Base-by-base conservation (phyloP, 768 basidiomycete genomes). In the Auriscalpium orientale region DNA sequence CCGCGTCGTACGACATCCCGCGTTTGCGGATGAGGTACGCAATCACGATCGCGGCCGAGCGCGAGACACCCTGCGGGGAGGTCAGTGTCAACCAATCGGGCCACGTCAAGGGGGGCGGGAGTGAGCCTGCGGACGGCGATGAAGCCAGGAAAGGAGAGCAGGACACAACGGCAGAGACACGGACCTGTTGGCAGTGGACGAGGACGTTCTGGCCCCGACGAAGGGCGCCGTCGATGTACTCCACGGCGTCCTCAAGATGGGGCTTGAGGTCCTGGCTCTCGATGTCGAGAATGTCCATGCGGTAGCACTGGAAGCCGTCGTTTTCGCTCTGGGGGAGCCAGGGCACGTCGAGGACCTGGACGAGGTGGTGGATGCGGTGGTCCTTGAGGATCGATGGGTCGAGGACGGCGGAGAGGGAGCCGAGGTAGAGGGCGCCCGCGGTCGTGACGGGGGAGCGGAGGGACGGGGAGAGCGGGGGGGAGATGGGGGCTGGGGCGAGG, bases 111-210 rank as follows among this genome's bases (percentile, higher is more conserved):
- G 45, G 51, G 53, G 50, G 53, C 28, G 28, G 28, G 28, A 28
- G 28, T 28, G 28, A 28, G 56, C 57, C 58, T 46, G 36, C 33
- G 38, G 51, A 37, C 22, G 38, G 57, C 56, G 46, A 59, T 38
- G 52, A 57, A 49, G 13, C 47, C n/a, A 11, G 28, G 47, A 53
- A 49, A 20, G 44, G 48, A 13, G 34, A 12, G 44, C 37, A 46
- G 46, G 45, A 57, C 51, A 44, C 28, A 28, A 28, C 28, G 28
- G 28, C 22, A 64, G 49, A 16, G 43, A 21, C 10, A 65, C 79
- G 62, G 57, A 89, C 87, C 84, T 90, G 88, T 59, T 90, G 87
- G 62, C 88, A 90, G 66, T 90, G 88, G 1, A 90, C 87, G 56
- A 90, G 76, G 10, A 90, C 82, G 56, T 81, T 86, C 57, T 78